Evolutionary conservation across 352 stramenopile species (phyloP).

Genomic region (Stramenopiles sp.): DNA sequence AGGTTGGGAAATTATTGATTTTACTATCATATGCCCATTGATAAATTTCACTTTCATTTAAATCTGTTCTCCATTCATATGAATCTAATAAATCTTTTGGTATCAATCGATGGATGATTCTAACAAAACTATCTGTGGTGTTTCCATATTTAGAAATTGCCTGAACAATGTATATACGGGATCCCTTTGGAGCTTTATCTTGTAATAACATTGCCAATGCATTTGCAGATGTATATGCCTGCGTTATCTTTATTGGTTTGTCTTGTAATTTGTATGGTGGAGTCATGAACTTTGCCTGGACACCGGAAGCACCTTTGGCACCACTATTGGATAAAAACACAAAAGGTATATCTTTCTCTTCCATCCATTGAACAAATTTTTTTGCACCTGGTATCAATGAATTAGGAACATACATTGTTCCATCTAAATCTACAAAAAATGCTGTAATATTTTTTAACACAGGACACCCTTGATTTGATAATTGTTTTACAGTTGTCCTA

Average conservation of each 20-base stretch:
- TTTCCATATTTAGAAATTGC: not conserved
- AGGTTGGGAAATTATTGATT: no score
- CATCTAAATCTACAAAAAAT: not conserved
- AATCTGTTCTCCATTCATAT: not conserved
- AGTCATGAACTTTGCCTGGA: not conserved
- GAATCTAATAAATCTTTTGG: not conserved
- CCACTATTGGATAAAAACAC: not conserved
- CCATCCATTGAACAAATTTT: not conserved
- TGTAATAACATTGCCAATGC: not conserved
- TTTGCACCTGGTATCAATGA: not conserved
- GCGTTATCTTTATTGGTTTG: not conserved
- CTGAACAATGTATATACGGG: not conserved
- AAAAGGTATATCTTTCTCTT: not conserved
- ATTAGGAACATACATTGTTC: not conserved
- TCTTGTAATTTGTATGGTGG: not conserved
- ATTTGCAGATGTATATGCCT: not conserved
- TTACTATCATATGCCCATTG: not conserved
- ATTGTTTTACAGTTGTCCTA: no score
- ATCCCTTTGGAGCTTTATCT: not conserved
- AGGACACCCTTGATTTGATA: no score
- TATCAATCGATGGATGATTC: not conserved
- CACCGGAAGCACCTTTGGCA: not conserved
- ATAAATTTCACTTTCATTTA: not conserved
- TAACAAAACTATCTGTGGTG: not conserved
- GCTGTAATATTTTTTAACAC: not conserved